Evolutionary conservation across 2,329 filamentous ascomycete species (phyloP).

Genomic region (Phyllosticta citribraziliensis): DNA sequence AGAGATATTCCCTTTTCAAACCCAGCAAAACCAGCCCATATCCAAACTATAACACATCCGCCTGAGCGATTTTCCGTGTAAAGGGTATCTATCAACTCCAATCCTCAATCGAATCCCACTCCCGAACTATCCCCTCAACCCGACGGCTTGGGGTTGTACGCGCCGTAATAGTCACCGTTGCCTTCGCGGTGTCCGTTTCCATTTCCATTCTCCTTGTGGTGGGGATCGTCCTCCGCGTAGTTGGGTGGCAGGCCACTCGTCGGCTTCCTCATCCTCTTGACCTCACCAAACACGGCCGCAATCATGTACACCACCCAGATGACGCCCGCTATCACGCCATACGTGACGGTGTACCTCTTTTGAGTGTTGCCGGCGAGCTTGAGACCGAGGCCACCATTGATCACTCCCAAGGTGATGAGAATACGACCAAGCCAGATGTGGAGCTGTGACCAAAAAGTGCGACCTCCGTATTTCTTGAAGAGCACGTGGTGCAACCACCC

Average conservation of each 20-base stretch:
- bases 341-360: slow-evolving; percentile 16
- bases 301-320: slow-evolving; percentile 26
- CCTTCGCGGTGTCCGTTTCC: neutral
- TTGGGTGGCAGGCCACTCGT: neutral
- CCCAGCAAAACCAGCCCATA: neutral
- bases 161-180: neutral
- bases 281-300: slow-evolving; percentile 21
- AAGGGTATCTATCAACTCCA: neutral
- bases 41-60: neutral
- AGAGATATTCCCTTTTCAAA: neutral
- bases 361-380: slow-evolving; percentile 27
- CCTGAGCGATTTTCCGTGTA: neutral
- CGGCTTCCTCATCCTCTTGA: slow-evolving; percentile 9
- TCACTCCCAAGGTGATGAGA: slow-evolving; percentile 40
- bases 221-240: neutral
- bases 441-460: slow-evolving; percentile 34
- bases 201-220: neutral
- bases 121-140: neutral
- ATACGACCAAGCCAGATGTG: slow-evolving; percentile 46
- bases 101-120: neutral
- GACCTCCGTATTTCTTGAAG: slow-evolving; percentile 35
- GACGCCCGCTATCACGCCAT: slow-evolving; percentile 23
- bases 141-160: neutral
- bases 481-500: slow-evolving; percentile 41
- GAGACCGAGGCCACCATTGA: slow-evolving; percentile 46